Evolutionary conservation across 2,329 filamentous ascomycete genomes (phyloP).

Genomic region (Neopestalotiopsis sp.): DNA sequence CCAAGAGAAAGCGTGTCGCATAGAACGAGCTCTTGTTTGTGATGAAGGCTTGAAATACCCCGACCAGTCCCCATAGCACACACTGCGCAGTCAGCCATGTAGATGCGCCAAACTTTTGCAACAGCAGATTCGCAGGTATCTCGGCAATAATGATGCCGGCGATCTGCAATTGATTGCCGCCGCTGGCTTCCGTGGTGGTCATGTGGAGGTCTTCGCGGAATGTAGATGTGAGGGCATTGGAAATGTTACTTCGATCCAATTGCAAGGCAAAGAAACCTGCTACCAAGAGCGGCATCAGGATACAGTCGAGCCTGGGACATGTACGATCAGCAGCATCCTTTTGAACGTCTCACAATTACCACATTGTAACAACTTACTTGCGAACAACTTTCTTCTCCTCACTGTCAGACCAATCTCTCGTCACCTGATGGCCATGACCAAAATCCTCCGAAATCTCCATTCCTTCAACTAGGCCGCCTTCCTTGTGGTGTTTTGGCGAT

Average conservation of each 20-base stretch:
- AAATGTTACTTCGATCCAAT: conserved; percentile 42
- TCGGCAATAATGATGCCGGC: conserved; percentile 44
- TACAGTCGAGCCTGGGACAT: conserved; percentile 44
- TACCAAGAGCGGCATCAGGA: conserved; percentile 51
- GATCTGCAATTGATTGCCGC: conserved; percentile 44
- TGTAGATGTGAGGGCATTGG: conserved; percentile 45
- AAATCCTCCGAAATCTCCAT: neutral
- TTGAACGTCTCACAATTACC: neutral
- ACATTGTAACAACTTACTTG: neutral
- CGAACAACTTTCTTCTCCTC: neutral
- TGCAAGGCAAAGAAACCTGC: conserved; percentile 51
- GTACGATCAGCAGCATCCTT: neutral
- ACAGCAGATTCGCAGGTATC: conserved; percentile 49
- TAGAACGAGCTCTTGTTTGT: conserved; percentile 40
- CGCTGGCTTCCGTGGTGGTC: conserved; percentile 45
- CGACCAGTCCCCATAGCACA: conserved; percentile 44
- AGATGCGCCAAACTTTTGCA: conserved; percentile 44
- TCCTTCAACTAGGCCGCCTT: neutral
- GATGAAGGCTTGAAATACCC: conserved; percentile 46
- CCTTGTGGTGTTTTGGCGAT: neutral
- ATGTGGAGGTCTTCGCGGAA: conserved; percentile 45
- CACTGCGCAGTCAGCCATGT: conserved; percentile 46
- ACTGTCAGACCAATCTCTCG: neutral
- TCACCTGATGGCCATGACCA: neutral
- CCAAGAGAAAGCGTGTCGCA: conserved; percentile 43